Evolutionary conservation across 495 filamentous ascomycete species (phyloP), one percentile per base, ranked within the genome.

Genomic region (Acidomyces sp.): DNA sequence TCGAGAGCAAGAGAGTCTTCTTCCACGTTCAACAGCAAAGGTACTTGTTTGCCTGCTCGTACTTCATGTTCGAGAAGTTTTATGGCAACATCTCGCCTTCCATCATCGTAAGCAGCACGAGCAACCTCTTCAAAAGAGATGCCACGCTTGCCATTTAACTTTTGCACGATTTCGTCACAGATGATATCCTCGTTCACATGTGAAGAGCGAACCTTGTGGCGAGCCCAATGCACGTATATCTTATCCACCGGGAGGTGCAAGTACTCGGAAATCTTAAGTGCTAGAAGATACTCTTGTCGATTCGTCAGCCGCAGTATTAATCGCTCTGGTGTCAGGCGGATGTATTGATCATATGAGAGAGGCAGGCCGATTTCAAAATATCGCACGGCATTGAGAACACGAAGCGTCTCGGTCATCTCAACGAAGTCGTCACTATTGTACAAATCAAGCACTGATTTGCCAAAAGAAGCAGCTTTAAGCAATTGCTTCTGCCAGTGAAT

Each of bases 371-470:
- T 78, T 53, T 90, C 78, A 52, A 85, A 95, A 56, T 81, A 93
- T 33, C 90, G 71, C 3, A 85, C 77, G 12, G 92, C 88, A 53
- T 93, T 94, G 22, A 97, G 69, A 3, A 97, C 85, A 34, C 90
- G 78, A 13, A 96, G 62, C 9, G 80, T 87, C 60, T 97, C 90
- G 48, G 84, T 93, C 84, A 94, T 95, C 42, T 95, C 86, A 20
- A 97, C 92, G 58, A 96, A 97, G 41, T 96, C 88, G 48, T 97
- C 90, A 54, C 83, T 92, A 60, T 82, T 92, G 62, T 96, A 97
- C 21, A 96, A 74, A 49, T 94, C 90, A 2, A 95, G 70, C 0
- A 95, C 88, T 0, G 90, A 96, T 58, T 97, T 97, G 10, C 90
- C 90, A 58, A 94, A 94, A 0, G 85, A 93, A 0, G 90, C 90